These are phyloP conservation scores for Camellia japonica DNA, from an alignment of 148 eudicot species.

Conservation along the genomic window DNA sequence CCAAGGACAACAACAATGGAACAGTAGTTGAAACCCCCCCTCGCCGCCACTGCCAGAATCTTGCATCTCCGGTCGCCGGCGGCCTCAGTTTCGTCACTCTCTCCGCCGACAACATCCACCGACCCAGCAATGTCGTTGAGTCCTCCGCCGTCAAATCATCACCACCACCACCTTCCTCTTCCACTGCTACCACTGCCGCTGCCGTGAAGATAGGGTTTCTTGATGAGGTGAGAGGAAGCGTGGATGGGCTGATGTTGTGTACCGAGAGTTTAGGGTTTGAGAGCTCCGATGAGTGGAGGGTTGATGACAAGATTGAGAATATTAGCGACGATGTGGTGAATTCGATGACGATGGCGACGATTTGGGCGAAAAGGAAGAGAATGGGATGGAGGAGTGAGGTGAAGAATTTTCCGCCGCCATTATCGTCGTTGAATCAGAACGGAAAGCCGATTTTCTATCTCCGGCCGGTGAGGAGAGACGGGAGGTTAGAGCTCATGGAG, in stretches of 20 bases:
- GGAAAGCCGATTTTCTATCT: constrained; percentile 45
- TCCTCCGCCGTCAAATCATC: constrained; percentile 11
- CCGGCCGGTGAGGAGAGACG: constrained; percentile 43
- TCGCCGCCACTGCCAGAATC: not conserved
- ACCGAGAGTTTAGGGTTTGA: constrained; percentile 70
- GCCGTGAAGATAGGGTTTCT: constrained; percentile 16
- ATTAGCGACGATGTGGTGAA: not conserved
- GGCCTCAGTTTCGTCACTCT: constrained; percentile 1
- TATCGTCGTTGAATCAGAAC: constrained; percentile 40
- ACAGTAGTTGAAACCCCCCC: not conserved
- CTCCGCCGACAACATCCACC: not conserved
- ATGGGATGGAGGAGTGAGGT: constrained; percentile 5
- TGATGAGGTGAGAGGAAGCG: constrained; percentile 26
- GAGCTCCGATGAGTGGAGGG: constrained; percentile 52
- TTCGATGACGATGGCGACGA: not conserved
- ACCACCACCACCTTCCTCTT: not conserved
- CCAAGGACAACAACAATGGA: not conserved
- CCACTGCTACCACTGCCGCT: not conserved
- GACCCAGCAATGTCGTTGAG: not conserved
- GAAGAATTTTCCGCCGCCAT: constrained; percentile 56
- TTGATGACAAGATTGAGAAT: constrained; percentile 20
- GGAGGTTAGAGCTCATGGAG: constrained; percentile 44
- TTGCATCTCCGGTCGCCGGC: not conserved
- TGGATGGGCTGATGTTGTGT: constrained; percentile 44
- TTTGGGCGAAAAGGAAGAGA: not conserved